Evolutionary conservation across 2,329 filamentous ascomycete species (phyloP).

Genomic region (Ustulina deusta): DNA sequence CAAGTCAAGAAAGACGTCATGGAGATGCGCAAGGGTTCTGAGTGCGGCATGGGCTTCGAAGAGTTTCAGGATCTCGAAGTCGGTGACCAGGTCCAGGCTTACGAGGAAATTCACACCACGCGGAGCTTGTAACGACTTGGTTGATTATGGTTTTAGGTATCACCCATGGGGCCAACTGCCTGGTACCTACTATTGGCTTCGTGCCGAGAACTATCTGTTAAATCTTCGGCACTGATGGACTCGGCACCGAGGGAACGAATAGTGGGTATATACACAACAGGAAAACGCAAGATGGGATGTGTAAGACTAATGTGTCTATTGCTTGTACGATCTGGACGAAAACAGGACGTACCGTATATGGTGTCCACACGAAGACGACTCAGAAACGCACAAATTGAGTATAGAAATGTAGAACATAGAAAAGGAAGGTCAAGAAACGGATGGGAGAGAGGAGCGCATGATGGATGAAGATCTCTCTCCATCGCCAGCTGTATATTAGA

Average conservation of each 20-base stretch:
- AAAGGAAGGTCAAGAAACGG: not conserved
- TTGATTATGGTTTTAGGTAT: not conserved
- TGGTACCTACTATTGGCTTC: not conserved
- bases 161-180: not conserved
- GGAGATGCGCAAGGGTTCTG: constrained; percentile 91
- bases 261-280: not conserved
- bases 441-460: too few relatives aligned
- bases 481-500: not conserved
- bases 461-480: not conserved
- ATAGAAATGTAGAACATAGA: not conserved
- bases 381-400: not conserved
- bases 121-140: constrained; percentile 60
- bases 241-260: too few relatives aligned
- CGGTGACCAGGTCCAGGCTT: constrained; percentile 89
- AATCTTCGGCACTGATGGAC: not conserved
- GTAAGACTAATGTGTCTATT: not conserved
- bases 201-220: not conserved
- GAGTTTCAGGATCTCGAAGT: constrained; percentile 81
- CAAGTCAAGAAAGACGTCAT: constrained; percentile 91
- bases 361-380: not conserved
- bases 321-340: not conserved
- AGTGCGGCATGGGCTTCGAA: constrained; percentile 90
- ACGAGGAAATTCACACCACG: constrained; percentile 82
- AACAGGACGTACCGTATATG: not conserved
- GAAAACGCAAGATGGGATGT: not conserved